A percentile compares a stretch with the other conserved stretches of the same genome.
phyloP scores from a whole-genome alignment of 2,329 filamentous ascomycete genomes.

The Trichoderma harzianum region DNA sequence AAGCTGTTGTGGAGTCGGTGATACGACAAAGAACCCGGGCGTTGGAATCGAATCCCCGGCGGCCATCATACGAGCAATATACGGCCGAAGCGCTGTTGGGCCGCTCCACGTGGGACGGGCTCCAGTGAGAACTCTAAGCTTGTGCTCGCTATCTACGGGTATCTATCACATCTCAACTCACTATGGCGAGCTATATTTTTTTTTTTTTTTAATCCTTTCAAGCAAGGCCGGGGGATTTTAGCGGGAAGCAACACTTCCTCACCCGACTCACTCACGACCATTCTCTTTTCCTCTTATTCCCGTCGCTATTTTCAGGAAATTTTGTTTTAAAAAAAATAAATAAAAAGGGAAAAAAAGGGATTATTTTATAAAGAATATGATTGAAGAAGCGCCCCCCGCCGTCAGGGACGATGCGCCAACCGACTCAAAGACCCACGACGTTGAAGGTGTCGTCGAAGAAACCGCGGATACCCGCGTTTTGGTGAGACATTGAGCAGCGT shows the following conservation, averaged over 20 bases:
- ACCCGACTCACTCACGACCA: neutral
- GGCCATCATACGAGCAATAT: neutral
- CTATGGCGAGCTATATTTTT: constrained; percentile 2
- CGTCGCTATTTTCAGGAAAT: neutral
- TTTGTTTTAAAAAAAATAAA: neutral
- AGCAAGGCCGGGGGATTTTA: neutral
- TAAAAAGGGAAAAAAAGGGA: neutral
- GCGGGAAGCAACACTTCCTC: neutral
- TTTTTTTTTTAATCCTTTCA: neutral
- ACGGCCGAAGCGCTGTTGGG: neutral
- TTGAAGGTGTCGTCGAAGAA: constrained; percentile 1
- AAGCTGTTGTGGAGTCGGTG: neutral
- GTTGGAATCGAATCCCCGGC: neutral
- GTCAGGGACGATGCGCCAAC: neutral
- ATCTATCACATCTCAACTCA: neutral
- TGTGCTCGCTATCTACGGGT: neutral
- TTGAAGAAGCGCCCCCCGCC: neutral
- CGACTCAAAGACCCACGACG: neutral
- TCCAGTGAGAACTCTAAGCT: neutral
- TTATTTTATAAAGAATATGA: neutral
- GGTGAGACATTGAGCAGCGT: neutral
- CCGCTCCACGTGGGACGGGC: neutral
- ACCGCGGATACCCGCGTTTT: neutral
- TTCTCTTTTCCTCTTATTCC: neutral
- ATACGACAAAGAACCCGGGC: neutral